These are phyloP conservation scores for Aspergillus sergii DNA, from an alignment of 2,329 filamentous ascomycete species.

Conservation along the genomic window DNA sequence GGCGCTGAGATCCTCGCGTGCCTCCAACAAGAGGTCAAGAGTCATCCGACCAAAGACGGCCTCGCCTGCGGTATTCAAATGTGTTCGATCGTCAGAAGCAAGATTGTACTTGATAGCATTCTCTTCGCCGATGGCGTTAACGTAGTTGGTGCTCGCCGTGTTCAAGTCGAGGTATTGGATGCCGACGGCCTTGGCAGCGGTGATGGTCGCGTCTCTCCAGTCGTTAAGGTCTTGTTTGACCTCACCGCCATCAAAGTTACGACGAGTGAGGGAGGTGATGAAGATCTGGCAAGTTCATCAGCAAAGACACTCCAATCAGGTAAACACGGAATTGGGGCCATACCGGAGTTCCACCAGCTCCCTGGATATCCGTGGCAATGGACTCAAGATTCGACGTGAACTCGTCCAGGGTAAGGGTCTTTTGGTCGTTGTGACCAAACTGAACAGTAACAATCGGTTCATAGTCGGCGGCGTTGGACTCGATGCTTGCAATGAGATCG, in stretches of 20 bases:
- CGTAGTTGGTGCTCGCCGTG: slow-evolving; percentile 11
- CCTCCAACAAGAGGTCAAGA: slow-evolving; percentile 11
- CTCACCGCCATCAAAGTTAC: slow-evolving; percentile 1
- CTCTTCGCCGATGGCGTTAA: slow-evolving; percentile 14
- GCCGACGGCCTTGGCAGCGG: slow-evolving; percentile 12
- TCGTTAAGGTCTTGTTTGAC: slow-evolving; percentile 12
- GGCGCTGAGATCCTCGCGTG: slow-evolving; percentile 3
- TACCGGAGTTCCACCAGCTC: slow-evolving; percentile 15
- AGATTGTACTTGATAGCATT: slow-evolving; percentile 14
- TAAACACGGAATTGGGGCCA: fast-evolving
- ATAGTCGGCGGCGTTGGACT: not conserved
- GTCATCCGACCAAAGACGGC: slow-evolving; percentile 17
- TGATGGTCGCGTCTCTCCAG: slow-evolving; percentile 8
- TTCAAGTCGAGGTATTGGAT: slow-evolving; percentile 15
- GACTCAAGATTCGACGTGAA: slow-evolving; percentile 12
- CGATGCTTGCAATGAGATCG: slow-evolving; percentile 1
- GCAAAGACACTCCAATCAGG: not conserved
- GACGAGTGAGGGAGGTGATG: slow-evolving; percentile 13
- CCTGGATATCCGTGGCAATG: slow-evolving; percentile 10
- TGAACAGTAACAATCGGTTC: slow-evolving; percentile 18
- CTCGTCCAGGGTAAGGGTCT: slow-evolving; percentile 3
- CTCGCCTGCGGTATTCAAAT: slow-evolving; percentile 14
- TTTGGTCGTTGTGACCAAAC: slow-evolving; percentile 21
- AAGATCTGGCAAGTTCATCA: slow-evolving; percentile 3
- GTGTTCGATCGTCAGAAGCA: slow-evolving; percentile 9